These are phyloP conservation scores for Umbelopsis sp. DNA, from an alignment of 192 early-diverging fungal genomes.

Conservation along the genomic window DNA sequence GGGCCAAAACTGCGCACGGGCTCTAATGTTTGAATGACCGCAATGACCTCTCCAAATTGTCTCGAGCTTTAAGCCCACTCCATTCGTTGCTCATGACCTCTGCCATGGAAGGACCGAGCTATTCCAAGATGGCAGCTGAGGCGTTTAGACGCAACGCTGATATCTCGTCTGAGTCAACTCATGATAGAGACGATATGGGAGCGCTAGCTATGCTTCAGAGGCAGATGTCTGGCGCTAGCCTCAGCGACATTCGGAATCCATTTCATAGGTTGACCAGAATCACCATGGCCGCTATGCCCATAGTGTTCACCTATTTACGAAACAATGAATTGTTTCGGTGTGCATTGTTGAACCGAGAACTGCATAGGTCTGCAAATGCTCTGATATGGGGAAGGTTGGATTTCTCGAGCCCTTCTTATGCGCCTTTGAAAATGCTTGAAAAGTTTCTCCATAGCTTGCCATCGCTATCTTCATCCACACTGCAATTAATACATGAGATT, in stretches of 20 bases:
- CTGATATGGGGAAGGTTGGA: not conserved
- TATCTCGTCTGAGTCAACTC: no score
- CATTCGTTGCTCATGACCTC: not conserved
- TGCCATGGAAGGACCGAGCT: no score
- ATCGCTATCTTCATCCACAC: not conserved
- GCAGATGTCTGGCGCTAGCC: not conserved
- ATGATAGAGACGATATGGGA: no score
- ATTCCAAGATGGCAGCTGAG: no score
- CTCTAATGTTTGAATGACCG: not conserved
- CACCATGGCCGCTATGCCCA: not conserved
- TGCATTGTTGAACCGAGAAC: constrained; percentile 3
- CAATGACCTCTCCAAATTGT: not conserved
- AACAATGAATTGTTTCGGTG: constrained; percentile 7
- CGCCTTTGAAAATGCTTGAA: not conserved
- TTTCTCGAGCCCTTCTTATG: not conserved
- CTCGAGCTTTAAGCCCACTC: not conserved
- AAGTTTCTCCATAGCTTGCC: constrained; percentile 1
- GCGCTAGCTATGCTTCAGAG: no score
- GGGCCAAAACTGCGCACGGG: not conserved
- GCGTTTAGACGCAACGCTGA: no score
- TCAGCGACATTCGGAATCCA: not conserved
- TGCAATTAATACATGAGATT: constrained; percentile 1
- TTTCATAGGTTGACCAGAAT: not conserved
- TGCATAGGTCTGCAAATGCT: not conserved
- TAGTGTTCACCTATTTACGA: not conserved